Base-by-base conservation (phyloP, 306 rosid species). In the Prinsepia uniflora region DNA sequence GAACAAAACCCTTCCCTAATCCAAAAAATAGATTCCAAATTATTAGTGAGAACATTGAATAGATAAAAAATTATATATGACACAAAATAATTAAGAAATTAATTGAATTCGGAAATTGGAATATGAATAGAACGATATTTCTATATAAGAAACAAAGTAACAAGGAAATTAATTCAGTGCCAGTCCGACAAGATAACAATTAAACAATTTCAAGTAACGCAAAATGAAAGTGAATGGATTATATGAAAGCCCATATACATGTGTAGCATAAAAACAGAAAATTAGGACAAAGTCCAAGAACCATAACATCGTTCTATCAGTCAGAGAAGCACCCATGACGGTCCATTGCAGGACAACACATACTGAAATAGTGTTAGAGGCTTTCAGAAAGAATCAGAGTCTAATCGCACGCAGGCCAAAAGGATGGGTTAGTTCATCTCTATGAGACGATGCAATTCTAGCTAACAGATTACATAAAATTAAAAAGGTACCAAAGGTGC, bases 1-100 rank as follows among this genome's bases (percentile, higher is more conserved):
- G 85, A 89, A 83, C 77, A 79, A 77, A 89, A 87, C 34, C 96
- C 99, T 72, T 91, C 97, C 96, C 99, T 94, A 49, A 39, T 46
- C 67, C 72, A 76, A 82, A 77, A 70, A 76, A 81, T 76, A 7
- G 60, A 56, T 74, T 40, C 30, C 60, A 74, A 64, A 48, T 69
- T 34, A 52, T 56, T 7, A 12, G 20, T 22, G 48, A 46, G 46
- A 52, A 45, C 42, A 15, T 41, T 41, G 14, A 66, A 34, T 52
- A 56, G 54, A n/a, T 15, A 47, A 13, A 53, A 48, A 48, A 14
- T 48, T 53, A 4, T 53, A 6, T 53, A 6, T 1, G 7, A 63
- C 2, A 45, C 50, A 10, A 36, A 10, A 6, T 11, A 36, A 42
- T 1, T 1, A 44, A 43, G 34, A 43, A 65, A 45, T 12, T 55